Conservation (phyloP, 345 rosid genomes). For the Syzygium aromaticum region DNA sequence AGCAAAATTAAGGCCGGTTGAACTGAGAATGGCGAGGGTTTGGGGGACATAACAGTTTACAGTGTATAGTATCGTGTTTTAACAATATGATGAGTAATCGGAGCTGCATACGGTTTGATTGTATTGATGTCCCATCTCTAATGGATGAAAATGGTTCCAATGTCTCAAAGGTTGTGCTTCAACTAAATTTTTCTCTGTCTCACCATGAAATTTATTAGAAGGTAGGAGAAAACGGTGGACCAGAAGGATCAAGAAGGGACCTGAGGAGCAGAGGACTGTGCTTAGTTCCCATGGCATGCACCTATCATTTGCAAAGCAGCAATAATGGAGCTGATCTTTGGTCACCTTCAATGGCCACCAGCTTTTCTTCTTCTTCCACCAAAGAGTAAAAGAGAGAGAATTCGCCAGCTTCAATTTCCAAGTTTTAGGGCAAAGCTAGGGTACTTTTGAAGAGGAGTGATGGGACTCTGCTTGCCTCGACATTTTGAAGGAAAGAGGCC, state of each 20-base stretch:
- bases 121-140: background rate
- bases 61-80: background rate
- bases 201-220: conserved; percentile 11
- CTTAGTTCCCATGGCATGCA: conserved; percentile 54
- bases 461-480: background rate
- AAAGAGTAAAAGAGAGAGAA: background rate
- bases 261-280: conserved; percentile 82
- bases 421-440: background rate
- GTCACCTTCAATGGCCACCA: conserved; percentile 53
- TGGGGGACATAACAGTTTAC: background rate
- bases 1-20: background rate
- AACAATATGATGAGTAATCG: background rate
- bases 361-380: background rate
- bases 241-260: conserved; percentile 16
- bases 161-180: background rate
- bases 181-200: background rate
- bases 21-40: background rate
- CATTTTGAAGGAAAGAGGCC: background rate
- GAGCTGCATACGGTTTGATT: background rate
- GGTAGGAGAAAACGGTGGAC: conserved; percentile 14
- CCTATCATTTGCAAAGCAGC: conserved; percentile 41
- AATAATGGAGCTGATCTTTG: conserved; percentile 86
- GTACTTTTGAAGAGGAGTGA: background rate
- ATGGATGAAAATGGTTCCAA: background rate
- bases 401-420: background rate